Evolutionary conservation across 2,329 filamentous ascomycete genomes (phyloP).

Genomic region (Cladorrhinum sp.): DNA sequence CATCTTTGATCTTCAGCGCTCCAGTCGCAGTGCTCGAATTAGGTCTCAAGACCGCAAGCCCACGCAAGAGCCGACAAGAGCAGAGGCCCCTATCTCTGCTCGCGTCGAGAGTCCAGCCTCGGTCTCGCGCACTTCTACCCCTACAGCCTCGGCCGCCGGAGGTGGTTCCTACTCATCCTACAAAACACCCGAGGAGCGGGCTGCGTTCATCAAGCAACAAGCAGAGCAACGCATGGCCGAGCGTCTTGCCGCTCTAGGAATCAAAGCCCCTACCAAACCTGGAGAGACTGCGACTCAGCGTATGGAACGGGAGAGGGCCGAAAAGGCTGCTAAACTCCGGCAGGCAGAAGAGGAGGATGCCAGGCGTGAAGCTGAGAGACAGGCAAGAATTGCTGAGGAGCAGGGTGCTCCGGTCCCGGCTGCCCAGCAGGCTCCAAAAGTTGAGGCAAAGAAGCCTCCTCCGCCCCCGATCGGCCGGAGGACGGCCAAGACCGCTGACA

Average conservation of each 20-base stretch:
- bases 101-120: constrained; percentile 52
- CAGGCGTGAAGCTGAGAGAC: constrained; percentile 80
- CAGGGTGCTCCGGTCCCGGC: constrained; percentile 61
- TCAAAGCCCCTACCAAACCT: constrained; percentile 76
- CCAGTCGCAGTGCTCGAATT: constrained; percentile 72
- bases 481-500: constrained; percentile 54
- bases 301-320: constrained; percentile 81
- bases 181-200: constrained; percentile 87
- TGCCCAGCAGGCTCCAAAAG: constrained; percentile 44
- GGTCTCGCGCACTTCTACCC: constrained; percentile 53
- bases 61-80: constrained; percentile 43
- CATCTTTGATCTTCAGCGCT: constrained; percentile 91
- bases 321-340: constrained; percentile 80
- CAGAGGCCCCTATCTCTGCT: constrained; percentile 42
- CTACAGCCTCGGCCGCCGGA: constrained; percentile 44
- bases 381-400: constrained; percentile 78
- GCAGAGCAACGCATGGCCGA: constrained; percentile 97
- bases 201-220: constrained; percentile 95
- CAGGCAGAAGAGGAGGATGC: constrained; percentile 94
- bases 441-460: constrained; percentile 61
- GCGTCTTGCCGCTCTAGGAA: constrained; percentile 85
- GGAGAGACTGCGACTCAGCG: constrained; percentile 81
- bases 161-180: constrained; percentile 73
- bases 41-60: constrained; percentile 55
- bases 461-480: constrained; percentile 74